Evolutionary conservation across 169 alveolate genomes (phyloP), one percentile per base, ranked within the genome.

Genomic region (Plasmodium adleri): DNA sequence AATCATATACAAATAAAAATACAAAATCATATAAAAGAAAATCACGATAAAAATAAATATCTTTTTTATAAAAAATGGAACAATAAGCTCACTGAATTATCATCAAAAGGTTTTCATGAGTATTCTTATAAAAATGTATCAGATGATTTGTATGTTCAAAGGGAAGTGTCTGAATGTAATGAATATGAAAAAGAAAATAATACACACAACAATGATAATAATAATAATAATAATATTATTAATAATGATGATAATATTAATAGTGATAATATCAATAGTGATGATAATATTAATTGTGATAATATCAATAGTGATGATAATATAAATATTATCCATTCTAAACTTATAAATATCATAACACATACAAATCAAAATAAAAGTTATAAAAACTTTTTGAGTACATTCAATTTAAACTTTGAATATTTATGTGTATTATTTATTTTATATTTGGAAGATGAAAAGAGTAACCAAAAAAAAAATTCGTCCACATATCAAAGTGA

Each of bases 11-110:
- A 43, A 70, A 17, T 7, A 9, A 66, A 45, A 59, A 43, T 76
- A 7, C 54, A 76, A 68, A 26, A 26, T 10, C 12, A 62, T 56
- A 54, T 76, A 9, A 76, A 68, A 50, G 78, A 76, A 22, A 39
- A 39, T 39, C 47, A 39, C 5, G 28, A 64, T 47, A 64, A 62
- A 3, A 45, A 63, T 3, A 63, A 15, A 3, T 26, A 63, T 20
- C 12, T 64, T 64, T 59, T 13, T 62, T 76, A 9, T 28, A 63
- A 68, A 64, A 50, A 50, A 39, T 39, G 24, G 15, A 28, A 45
- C 15, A 28, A 56, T 13, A 12, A 56, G 10, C 17, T 56, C 4
- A 8, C 8, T 22, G 3, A 39, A 39, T 39, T 39, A 39, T 39
- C 47, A 39, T 39, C 47, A 39, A 39, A 39, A 39, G 47, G 47